A percentile compares a stretch with the other conserved stretches of the same genome.
These are phyloP conservation scores for Amylocarpus encephaloides DNA, from an alignment of 2,329 filamentous ascomycete genomes.

Conservation along the genomic window DNA sequence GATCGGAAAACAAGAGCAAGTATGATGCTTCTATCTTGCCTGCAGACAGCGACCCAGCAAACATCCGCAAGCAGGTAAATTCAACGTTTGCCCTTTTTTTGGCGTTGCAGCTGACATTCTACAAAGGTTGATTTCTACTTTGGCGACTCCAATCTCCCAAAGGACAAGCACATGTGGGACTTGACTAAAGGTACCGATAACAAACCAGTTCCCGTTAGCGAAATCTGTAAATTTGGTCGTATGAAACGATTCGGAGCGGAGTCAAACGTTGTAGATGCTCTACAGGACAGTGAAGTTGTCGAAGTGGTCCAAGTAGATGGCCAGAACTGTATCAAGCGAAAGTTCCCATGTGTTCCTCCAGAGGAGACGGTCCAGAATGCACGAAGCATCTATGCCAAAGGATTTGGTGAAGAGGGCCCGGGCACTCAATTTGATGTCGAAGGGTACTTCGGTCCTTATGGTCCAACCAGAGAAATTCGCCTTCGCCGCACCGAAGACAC, in stretches of 20 bases:
- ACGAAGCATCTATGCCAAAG: slow-evolving; percentile 84
- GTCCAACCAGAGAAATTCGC: slow-evolving; percentile 73
- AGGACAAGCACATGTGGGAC: slow-evolving; percentile 81
- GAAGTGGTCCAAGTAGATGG: slow-evolving; percentile 69
- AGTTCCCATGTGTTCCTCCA: slow-evolving; percentile 59
- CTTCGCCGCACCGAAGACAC: slow-evolving; percentile 70
- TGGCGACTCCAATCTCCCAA: slow-evolving; percentile 80
- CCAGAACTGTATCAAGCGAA: slow-evolving; percentile 68
- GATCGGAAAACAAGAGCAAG: slow-evolving; percentile 42
- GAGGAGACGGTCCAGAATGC: slow-evolving; percentile 41
- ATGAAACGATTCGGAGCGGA: slow-evolving; percentile 90
- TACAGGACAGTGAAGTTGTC: slow-evolving; percentile 70
- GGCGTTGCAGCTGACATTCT: slow-evolving; percentile 1
- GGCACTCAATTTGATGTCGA: slow-evolving; percentile 91
- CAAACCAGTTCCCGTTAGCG: slow-evolving; percentile 70
- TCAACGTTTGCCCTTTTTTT: neutral
- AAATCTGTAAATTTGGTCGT: slow-evolving; percentile 83
- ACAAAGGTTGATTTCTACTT: slow-evolving; percentile 90
- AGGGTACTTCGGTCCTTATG: slow-evolving; percentile 78
- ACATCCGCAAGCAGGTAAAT: slow-evolving; percentile 61
- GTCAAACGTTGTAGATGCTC: slow-evolving; percentile 72
- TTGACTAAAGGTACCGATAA: slow-evolving; percentile 73
- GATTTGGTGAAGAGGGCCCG: slow-evolving; percentile 78
- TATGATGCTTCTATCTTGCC: slow-evolving; percentile 49
- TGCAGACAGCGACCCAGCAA: slow-evolving; percentile 54